These are phyloP conservation scores for Groenewaldozyma salmanticensis DNA, from an alignment of 805 yeast species.

Conservation along the genomic window DNA sequence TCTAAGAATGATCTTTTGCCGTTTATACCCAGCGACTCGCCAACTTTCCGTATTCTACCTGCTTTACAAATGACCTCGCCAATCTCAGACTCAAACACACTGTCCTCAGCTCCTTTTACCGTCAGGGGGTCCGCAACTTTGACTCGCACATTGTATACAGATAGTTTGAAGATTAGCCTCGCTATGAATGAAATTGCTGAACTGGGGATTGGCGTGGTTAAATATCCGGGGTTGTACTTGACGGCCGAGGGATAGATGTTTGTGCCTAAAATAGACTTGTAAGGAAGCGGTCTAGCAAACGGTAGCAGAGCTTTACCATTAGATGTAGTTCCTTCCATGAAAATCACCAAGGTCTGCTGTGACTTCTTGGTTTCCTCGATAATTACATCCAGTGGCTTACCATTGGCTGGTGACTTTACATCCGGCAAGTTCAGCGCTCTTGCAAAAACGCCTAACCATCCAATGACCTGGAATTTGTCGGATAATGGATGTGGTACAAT, in stretches of 20 bases:
- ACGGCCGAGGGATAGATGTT: conserved; percentile 23
- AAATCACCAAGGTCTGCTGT: conserved; percentile 42
- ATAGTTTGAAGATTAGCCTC: conserved; percentile 11
- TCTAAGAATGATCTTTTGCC: conserved; percentile 38
- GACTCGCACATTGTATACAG: conserved; percentile 22
- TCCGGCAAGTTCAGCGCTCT: conserved; percentile 16
- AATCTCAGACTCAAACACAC: conserved; percentile 13
- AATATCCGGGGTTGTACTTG: conserved; percentile 25
- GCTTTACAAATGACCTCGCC: conserved; percentile 22
- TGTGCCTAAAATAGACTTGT: conserved; percentile 13
- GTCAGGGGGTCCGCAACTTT: conserved; percentile 19
- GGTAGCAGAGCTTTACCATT: conserved; percentile 72
- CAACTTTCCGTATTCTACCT: conserved; percentile 43
- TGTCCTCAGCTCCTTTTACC: conserved; percentile 9
- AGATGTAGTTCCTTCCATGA: conserved; percentile 78
- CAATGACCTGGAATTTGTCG: too few species aligned
- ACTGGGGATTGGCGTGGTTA: conserved; percentile 28
- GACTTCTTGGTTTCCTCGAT: conserved; percentile 21
- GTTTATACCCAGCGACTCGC: too few species aligned
- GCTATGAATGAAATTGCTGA: conserved; percentile 21
- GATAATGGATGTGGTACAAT: conserved; percentile 31
- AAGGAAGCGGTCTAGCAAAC: conserved; percentile 30
- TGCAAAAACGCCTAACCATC: conserved; percentile 11
- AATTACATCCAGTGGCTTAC: conserved; percentile 11
- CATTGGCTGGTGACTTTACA: too few species aligned